Evolutionary conservation across 2,329 filamentous ascomycete species (phyloP).

Genomic region (Diaporthe sp.): DNA sequence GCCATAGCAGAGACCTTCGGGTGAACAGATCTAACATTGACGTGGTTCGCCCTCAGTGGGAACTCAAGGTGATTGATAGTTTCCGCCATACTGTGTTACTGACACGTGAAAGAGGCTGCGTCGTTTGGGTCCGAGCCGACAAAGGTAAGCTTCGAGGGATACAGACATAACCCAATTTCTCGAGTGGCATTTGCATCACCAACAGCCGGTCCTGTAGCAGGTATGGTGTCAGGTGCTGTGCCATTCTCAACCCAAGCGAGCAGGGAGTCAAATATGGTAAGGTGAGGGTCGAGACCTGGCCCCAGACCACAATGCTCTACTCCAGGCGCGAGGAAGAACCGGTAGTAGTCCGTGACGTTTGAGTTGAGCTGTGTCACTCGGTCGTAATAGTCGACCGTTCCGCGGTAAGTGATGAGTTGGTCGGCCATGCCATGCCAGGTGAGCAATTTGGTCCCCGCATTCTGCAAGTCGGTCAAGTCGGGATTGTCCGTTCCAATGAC

Average conservation of each 20-base stretch:
- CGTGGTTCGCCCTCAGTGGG: rapidly evolving
- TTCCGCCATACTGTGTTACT: neutral
- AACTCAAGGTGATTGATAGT: neutral
- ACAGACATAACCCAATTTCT: constrained; percentile 11
- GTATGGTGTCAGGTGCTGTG: constrained; percentile 37
- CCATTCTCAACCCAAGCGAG: constrained; percentile 45
- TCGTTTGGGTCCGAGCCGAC: constrained; percentile 28
- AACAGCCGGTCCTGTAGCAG: constrained; percentile 38
- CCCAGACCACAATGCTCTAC: constrained; percentile 64
- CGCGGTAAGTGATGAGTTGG: constrained; percentile 51
- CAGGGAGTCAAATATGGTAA: constrained; percentile 47
- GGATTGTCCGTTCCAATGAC: constrained; percentile 28
- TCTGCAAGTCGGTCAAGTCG: constrained; percentile 48
- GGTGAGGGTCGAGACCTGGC: constrained; percentile 49
- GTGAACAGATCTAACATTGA: too few species aligned
- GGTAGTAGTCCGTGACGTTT: constrained; percentile 62
- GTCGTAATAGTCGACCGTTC: constrained; percentile 52
- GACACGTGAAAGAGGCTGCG: constrained; percentile 4
- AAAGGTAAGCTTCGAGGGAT: constrained; percentile 22
- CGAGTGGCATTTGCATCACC: constrained; percentile 2
- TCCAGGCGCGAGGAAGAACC: constrained; percentile 64
- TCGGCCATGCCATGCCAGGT: constrained; percentile 59
- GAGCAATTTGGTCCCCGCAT: constrained; percentile 57
- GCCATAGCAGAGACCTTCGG: too few species aligned
- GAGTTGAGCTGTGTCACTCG: constrained; percentile 54